phyloP scores from a whole-genome alignment of 352 stramenopile species.

The Globisporangium cystogenes region DNA sequence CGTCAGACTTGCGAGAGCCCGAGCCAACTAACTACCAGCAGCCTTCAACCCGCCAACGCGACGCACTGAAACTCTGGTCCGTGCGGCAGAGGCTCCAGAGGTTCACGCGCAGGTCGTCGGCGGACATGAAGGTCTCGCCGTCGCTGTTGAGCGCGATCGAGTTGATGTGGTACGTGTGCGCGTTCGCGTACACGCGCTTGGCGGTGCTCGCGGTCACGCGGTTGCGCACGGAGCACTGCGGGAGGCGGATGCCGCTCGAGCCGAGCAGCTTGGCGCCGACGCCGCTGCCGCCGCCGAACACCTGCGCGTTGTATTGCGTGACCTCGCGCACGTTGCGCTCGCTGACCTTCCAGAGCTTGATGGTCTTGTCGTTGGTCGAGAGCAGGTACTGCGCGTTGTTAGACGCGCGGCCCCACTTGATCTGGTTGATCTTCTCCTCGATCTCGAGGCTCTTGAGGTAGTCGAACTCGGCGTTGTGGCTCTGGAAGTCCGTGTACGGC shows the following conservation, averaged over 20 bases:
- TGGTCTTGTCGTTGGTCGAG: slow-evolving; percentile 97
- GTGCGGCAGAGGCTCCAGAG: slow-evolving; percentile 91
- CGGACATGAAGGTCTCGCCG: slow-evolving; percentile 94
- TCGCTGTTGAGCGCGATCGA: slow-evolving; percentile 93
- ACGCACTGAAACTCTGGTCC: slow-evolving; percentile 89
- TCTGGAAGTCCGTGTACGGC: slow-evolving; percentile 93
- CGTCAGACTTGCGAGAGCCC: too few species aligned
- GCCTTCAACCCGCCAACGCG: neutral
- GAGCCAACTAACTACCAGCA: too few species aligned
- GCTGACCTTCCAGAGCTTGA: slow-evolving; percentile 96
- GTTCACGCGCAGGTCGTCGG: slow-evolving; percentile 96
- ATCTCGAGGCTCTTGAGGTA: slow-evolving; percentile 98
- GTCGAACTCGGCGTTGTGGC: slow-evolving; percentile 96
- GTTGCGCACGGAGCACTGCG: slow-evolving; percentile 41
- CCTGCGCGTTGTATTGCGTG: slow-evolving; percentile 64
- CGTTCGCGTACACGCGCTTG: slow-evolving; percentile 90
- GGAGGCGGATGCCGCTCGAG: slow-evolving; percentile 41
- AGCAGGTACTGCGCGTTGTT: slow-evolving; percentile 92
- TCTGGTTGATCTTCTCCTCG: slow-evolving; percentile 97
- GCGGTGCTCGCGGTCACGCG: slow-evolving; percentile 67
- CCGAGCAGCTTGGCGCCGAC: slow-evolving; percentile 14
- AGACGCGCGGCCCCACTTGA: slow-evolving; percentile 90
- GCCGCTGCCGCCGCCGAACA: slow-evolving; percentile 14
- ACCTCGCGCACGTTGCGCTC: slow-evolving; percentile 73
- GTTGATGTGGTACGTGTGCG: slow-evolving; percentile 97